Evolutionary conservation across 2,329 filamentous ascomycete genomes (phyloP).

Genomic region (Simplicillium sp.): DNA sequence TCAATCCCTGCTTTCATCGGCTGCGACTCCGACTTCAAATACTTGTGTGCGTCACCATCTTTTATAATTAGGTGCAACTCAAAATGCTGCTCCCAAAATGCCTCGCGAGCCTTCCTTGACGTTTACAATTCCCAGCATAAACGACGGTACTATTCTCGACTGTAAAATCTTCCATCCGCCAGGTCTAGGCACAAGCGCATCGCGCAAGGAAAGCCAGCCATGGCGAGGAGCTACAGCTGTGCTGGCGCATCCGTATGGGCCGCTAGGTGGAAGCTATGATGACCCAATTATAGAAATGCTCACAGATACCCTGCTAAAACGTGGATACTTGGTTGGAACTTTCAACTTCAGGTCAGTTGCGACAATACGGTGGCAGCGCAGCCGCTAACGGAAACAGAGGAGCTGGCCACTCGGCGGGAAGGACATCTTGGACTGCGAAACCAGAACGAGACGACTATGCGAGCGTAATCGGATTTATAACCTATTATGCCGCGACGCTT

Average conservation of each 20-base stretch:
- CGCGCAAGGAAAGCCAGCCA: constrained; percentile 1
- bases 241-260: constrained; percentile 16
- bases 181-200: constrained; percentile 23
- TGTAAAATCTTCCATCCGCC: constrained; percentile 73
- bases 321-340: constrained; percentile 69
- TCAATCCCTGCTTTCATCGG: not conserved
- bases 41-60: not conserved
- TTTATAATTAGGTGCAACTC: not conserved
- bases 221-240: not conserved
- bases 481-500: constrained; percentile 60
- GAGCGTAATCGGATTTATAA: constrained; percentile 71
- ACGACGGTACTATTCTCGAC: constrained; percentile 67
- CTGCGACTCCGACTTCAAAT: not conserved
- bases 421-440: constrained; percentile 79
- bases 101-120: constrained; percentile 49
- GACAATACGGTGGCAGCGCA: not conserved
- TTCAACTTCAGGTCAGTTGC: constrained; percentile 77
- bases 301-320: constrained; percentile 53
- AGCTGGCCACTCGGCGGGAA: constrained; percentile 62
- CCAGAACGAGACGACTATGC: constrained; percentile 76
- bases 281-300: constrained; percentile 67
- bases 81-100: constrained; percentile 23
- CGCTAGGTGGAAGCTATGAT: constrained; percentile 72
- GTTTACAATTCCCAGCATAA: constrained; percentile 75
- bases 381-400: constrained; percentile 45